Percentiles rank a stretch among this genome's conserved stretches.
Evolutionary conservation across 2,329 filamentous ascomycete species (phyloP).

Genomic region (Coleophoma crateriformis): DNA sequence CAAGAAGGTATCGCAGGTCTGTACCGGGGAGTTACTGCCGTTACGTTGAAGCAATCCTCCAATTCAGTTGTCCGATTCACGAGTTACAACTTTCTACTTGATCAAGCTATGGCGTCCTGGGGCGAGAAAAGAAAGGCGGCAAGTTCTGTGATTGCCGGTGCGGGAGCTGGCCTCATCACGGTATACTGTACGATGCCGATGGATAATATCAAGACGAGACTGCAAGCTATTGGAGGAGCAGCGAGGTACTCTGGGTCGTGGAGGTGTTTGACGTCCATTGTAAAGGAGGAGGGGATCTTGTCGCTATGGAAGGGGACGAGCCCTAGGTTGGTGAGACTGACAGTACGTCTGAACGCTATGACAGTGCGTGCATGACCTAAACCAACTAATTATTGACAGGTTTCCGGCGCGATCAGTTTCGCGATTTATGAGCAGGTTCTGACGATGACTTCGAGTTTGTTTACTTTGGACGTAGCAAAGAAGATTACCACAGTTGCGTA

Average conservation of each 20-base stretch:
- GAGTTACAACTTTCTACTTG: slow-evolving; percentile 15
- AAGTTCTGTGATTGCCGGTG: slow-evolving; percentile 11
- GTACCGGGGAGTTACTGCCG: slow-evolving; percentile 14
- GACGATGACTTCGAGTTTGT: too few species aligned
- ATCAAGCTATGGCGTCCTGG: too few species aligned
- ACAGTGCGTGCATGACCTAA: too few species aligned
- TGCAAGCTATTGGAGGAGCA: slow-evolving; percentile 9
- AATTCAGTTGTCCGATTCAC: slow-evolving; percentile 19
- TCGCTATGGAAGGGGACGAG: slow-evolving; percentile 10
- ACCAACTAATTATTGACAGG: too few species aligned
- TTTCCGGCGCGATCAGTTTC: neutral
- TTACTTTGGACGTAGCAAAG: too few species aligned
- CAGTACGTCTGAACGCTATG: too few species aligned
- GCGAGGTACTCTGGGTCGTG: slow-evolving; percentile 1
- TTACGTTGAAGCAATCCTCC: slow-evolving; percentile 17
- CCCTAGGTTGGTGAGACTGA: slow-evolving; percentile 8
- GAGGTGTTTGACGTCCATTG: slow-evolving; percentile 2
- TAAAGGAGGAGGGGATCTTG: slow-evolving; percentile 2
- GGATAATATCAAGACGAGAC: slow-evolving; percentile 19
- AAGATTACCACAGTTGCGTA: too few species aligned
- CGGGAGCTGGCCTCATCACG: slow-evolving; percentile 14
- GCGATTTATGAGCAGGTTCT: neutral
- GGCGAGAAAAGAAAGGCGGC: too few species aligned
- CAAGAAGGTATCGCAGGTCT: slow-evolving; percentile 10
- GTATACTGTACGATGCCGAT: slow-evolving; percentile 19